Percentiles rank a stretch among this genome's conserved stretches.
phyloP scores from a whole-genome alignment of 441 rosid genomes.

The Adansonia madagascariensis region DNA sequence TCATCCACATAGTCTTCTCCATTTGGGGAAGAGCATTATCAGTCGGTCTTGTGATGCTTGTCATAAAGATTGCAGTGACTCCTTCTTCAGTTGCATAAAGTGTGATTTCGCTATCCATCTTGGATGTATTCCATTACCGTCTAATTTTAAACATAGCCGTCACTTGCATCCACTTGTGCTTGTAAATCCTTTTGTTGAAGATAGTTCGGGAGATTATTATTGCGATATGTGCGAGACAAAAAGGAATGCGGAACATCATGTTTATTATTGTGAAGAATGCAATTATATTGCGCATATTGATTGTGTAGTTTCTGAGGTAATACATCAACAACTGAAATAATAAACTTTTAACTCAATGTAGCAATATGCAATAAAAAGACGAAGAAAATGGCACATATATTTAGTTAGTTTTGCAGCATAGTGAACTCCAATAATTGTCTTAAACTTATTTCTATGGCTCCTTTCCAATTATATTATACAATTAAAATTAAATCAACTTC shows the following conservation, averaged over 20 bases:
- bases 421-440: not conserved
- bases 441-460: not conserved
- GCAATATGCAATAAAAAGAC: not conserved
- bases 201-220: not conserved
- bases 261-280: constrained; percentile 10
- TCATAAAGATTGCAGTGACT: not conserved
- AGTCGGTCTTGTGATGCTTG: not conserved
- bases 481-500: too few species aligned
- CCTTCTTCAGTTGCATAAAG: not conserved
- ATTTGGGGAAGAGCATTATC: not conserved
- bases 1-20: constrained; percentile 3
- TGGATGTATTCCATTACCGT: not conserved
- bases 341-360: not conserved
- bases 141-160: not conserved
- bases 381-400: not conserved
- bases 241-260: not conserved
- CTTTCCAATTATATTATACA: too few species aligned
- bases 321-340: not conserved
- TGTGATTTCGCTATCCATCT: not conserved
- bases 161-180: not conserved
- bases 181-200: not conserved
- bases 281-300: not conserved
- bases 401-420: not conserved
- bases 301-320: not conserved
- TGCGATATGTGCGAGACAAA: not conserved